A percentile compares a stretch with the other conserved stretches of the same genome.
Conservation (phyloP, 2,329 filamentous ascomycete genomes). For the Pestalotiopsis sp. region DNA sequence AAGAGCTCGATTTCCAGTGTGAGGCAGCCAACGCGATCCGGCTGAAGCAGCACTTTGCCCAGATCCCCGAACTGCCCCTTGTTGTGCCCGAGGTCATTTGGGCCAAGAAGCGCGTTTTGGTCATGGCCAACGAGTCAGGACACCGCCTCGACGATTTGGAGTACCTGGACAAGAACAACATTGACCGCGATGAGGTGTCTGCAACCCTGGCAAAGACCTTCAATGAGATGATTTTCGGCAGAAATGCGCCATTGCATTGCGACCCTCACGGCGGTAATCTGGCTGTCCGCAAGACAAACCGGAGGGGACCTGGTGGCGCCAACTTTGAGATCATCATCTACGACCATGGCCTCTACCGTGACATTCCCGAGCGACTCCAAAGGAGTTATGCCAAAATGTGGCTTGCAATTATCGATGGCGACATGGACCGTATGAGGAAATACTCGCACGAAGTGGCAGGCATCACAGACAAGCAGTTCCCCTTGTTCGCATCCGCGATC, state of each 20-base stretch:
- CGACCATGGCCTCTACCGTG: constrained; percentile 94
- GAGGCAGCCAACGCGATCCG: constrained; percentile 84
- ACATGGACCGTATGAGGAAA: constrained; percentile 82
- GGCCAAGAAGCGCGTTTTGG: constrained; percentile 85
- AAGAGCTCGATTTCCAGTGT: constrained; percentile 85
- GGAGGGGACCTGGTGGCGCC: constrained; percentile 53
- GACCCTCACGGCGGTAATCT: constrained; percentile 97
- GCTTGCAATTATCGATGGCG: constrained; percentile 91
- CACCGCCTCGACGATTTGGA: constrained; percentile 85
- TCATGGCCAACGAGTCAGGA: constrained; percentile 93
- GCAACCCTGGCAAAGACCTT: constrained; percentile 89
- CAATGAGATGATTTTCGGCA: constrained; percentile 99
- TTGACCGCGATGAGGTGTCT: constrained; percentile 94
- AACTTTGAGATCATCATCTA: constrained; percentile 98
- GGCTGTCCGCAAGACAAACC: constrained; percentile 78
- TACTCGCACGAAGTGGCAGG: constrained; percentile 90
- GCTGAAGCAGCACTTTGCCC: constrained; percentile 78
- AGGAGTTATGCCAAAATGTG: constrained; percentile 95
- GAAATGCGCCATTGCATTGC: constrained; percentile 86
- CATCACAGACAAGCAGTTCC: constrained; percentile 86
- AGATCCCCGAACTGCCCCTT: constrained; percentile 74
- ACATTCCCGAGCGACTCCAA: constrained; percentile 78
- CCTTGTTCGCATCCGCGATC: constrained; percentile 93
- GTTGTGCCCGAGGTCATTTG: constrained; percentile 89
- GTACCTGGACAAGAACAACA: constrained; percentile 81